Base-by-base conservation (phyloP, 2,329 filamentous ascomycete genomes). In the Bertia moriformis region DNA sequence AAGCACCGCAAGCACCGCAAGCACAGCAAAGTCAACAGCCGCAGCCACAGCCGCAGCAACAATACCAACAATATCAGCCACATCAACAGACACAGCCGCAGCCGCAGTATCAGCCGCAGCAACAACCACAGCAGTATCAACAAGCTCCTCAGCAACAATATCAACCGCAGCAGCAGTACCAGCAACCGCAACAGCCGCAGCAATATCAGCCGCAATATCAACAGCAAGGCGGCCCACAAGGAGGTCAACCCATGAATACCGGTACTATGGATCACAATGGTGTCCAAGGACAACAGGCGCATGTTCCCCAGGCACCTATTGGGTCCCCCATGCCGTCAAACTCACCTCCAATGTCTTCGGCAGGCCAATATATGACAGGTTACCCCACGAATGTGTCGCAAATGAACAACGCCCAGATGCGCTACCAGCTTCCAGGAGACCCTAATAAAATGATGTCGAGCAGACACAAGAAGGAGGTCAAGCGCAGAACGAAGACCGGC, bases 401-500 rank as follows among this genome's bases (percentile, higher is more conserved):
- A 18, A 12, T 17, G 15, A 15, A 15, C 10, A 35, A 35, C 15
- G 32, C 10, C 10, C 24, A 29, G 15, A 35, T 35, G 32, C 32
- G 32, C 32, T 35, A 35, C 32, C 32, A 10, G 15, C 15, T 35
- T 7, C 15, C 32, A 10, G 32, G 32, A 7, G 32, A 62, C 39
- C 51, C 55, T 3, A 61, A 35, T 18, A 35, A 35, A 18, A 35
- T 72, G 43, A 61, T 75, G 50, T 68, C 70, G 7, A 67, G 71
- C 41, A 65, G 74, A 47, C 71, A 78, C 54, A 71, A 70, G 41
- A 52, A 52, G 40, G 49, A 82, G 58, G 78, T 82, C 51, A 82
- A 82, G 61, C 66, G 77, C 45, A 68, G 77, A 51, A 82, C 77
- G 39, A 79, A 79, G 57, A 79, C 73, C 1, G 73, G 73, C 10